Evolutionary conservation across 148 eudicot species (phyloP), one percentile per base, ranked within the genome.

Genomic region (Persicaria tinctoria): DNA sequence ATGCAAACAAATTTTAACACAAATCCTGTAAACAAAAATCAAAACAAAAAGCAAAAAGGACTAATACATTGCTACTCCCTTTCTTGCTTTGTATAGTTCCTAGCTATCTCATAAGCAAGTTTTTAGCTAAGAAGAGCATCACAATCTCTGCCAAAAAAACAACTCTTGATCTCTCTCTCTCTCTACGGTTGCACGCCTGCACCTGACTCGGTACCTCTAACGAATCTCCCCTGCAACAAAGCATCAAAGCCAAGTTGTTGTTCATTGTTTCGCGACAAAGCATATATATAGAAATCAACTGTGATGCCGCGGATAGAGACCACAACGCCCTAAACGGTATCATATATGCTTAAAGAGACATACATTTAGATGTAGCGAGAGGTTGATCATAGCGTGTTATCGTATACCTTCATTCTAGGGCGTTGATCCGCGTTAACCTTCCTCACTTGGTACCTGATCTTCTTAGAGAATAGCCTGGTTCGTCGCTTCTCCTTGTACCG

Each of bases 351-450:
- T 1, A 2, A 59, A 74, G 27, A 71, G 38, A 17, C 8, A 4
- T 66, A 32, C 46, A 18, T n/a, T 16, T 5, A 53, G n/a, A 9
- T 53, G 57, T 32, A 46, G 41, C 20, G 2, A 53, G 27, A 59
- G 53, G 41, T 47, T 20, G 51, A 9, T 32, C 38, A 12, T 27
- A 59, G 46, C 51, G 51, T 57, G 3, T 23, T 44, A 75, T 47
- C 51, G 77, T 53, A 32, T 32, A 92, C 97, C 96, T 93, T 93
- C 88, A 87, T 87, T 86, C 96, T 82, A 32, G 98, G 98, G 51
- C 98, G 85, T 77, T 81, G 87, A 86, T 93, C 98, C 44, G 96
- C 98, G 53, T 90, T 93, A 69, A 93, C 91, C 86, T 93, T 93
- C 51, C 96, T 79, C 57, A 90, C 98, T 57, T 93, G 93, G 73